A percentile compares a stretch with the other conserved stretches of the same genome.
phyloP scores from a whole-genome alignment of 2,329 filamentous ascomycete species.

The Ophiostoma triangulosporum region DNA sequence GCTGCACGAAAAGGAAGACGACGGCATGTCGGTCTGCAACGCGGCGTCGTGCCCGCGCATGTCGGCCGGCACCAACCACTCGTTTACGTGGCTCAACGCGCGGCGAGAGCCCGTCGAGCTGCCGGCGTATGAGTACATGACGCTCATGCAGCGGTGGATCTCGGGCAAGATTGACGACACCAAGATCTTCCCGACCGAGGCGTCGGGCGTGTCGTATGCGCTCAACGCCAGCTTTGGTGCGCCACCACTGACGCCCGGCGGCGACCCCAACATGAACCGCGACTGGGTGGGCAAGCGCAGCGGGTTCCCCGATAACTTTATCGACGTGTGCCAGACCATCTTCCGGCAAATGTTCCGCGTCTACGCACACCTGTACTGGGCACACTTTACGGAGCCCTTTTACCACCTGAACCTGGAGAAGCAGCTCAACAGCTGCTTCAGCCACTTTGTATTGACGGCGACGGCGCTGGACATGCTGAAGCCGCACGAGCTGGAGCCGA shows the following conservation, averaged over 20 bases:
- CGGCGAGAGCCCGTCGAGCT: slow-evolving; percentile 81
- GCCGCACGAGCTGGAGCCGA: slow-evolving; percentile 83
- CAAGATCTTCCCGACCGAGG: slow-evolving; percentile 79
- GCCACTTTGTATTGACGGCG: slow-evolving; percentile 68
- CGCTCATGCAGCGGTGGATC: slow-evolving; percentile 94
- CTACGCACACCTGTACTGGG: slow-evolving; percentile 95
- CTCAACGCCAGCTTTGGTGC: slow-evolving; percentile 34
- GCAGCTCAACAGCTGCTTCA: slow-evolving; percentile 77
- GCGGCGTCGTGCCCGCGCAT: slow-evolving; percentile 73
- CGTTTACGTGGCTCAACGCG: slow-evolving; percentile 91
- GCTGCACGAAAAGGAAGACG: slow-evolving; percentile 72
- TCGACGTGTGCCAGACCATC: slow-evolving; percentile 81
- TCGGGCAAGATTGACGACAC: slow-evolving; percentile 88
- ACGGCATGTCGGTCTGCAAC: slow-evolving; percentile 71
- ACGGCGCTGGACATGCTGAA: slow-evolving; percentile 74
- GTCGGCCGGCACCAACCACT: slow-evolving; percentile 89
- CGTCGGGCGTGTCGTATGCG: slow-evolving; percentile 52
- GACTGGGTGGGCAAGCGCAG: slow-evolving; percentile 78
- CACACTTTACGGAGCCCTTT: slow-evolving; percentile 76
- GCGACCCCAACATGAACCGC: neutral
- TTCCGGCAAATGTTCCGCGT: slow-evolving; percentile 98
- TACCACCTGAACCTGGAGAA: slow-evolving; percentile 72
- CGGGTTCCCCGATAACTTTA: slow-evolving; percentile 82
- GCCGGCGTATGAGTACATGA: slow-evolving; percentile 85
- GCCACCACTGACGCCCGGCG: neutral